phyloP scores from a whole-genome alignment of 139 green algal species.

The Choricystis sp. region DNA sequence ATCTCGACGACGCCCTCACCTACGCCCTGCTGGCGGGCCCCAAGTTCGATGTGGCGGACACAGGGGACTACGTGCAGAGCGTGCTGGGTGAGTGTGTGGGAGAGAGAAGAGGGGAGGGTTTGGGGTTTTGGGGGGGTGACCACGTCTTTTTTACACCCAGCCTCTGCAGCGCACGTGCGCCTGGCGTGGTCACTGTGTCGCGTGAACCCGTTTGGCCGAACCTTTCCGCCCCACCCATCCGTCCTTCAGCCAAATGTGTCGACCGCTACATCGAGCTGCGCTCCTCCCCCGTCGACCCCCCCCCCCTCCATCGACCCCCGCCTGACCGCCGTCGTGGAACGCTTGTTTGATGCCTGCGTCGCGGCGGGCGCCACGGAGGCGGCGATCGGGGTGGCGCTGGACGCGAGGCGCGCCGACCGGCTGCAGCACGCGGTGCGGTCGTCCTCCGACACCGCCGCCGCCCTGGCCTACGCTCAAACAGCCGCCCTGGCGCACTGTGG shows the following conservation, averaged over 20 bases:
- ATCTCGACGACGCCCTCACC: constrained; percentile 83
- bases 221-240: background rate
- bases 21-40: constrained; percentile 83
- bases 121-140: too few species aligned
- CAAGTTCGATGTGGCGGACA: constrained; percentile 83
- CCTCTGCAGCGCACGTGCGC: too few species aligned
- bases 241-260: constrained; percentile 74
- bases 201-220: background rate
- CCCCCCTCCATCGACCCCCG: constrained; percentile 36
- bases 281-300: constrained; percentile 10
- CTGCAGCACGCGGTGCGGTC: constrained; percentile 47
- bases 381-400: constrained; percentile 85
- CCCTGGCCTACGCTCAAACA: constrained; percentile 56
- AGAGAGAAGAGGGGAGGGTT: too few species aligned
- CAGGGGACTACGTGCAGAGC: constrained; percentile 86
- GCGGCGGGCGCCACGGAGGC: constrained; percentile 74
- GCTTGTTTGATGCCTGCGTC: constrained; percentile 71
- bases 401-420: constrained; percentile 73
- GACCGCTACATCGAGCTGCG: constrained; percentile 81
- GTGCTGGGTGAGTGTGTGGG: constrained; percentile 67
- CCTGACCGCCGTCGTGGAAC: constrained; percentile 78
- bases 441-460: too few species aligned
- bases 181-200: too few species aligned
- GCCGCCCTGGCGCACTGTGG: constrained; percentile 66
- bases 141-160: too few species aligned